phyloP scores from a whole-genome alignment of 2,329 filamentous ascomycete genomes.

The Metarhizium guizhouense region DNA sequence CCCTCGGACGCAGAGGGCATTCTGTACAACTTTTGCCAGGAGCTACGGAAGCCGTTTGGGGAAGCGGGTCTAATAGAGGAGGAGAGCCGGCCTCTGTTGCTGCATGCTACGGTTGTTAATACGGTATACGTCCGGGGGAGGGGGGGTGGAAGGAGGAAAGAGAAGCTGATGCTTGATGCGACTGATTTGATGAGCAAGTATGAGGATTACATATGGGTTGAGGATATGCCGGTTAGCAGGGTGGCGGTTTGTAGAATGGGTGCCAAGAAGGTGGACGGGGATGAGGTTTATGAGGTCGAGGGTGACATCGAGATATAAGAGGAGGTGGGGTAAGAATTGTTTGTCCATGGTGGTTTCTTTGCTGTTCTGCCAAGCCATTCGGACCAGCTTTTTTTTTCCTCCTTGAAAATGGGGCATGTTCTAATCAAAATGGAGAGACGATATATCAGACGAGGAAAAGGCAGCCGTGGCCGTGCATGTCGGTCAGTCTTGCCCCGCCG shows the following conservation, averaged over 20 bases:
- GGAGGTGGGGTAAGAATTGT: background rate
- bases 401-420: no score
- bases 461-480: no score
- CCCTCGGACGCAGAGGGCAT: constrained; percentile 44
- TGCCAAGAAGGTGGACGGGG: constrained; percentile 53
- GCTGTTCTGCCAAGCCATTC: background rate
- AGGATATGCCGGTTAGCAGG: constrained; percentile 55
- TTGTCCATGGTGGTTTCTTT: no score
- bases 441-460: no score
- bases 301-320: constrained; percentile 34
- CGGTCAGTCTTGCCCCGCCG: no score
- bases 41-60: constrained; percentile 44
- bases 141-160: constrained; percentile 20
- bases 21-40: constrained; percentile 48
- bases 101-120: constrained; percentile 83
- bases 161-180: constrained; percentile 44
- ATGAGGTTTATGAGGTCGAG: constrained; percentile 44
- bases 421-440: no score
- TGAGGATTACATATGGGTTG: constrained; percentile 61
- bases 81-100: constrained; percentile 53
- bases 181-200: constrained; percentile 49
- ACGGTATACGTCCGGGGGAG: constrained; percentile 61
- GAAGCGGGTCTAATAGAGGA: constrained; percentile 45
- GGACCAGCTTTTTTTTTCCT: no score
- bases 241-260: constrained; percentile 84